Conservation (phyloP, 2,329 filamentous ascomycete genomes). For the Sporothrix pallida region DNA sequence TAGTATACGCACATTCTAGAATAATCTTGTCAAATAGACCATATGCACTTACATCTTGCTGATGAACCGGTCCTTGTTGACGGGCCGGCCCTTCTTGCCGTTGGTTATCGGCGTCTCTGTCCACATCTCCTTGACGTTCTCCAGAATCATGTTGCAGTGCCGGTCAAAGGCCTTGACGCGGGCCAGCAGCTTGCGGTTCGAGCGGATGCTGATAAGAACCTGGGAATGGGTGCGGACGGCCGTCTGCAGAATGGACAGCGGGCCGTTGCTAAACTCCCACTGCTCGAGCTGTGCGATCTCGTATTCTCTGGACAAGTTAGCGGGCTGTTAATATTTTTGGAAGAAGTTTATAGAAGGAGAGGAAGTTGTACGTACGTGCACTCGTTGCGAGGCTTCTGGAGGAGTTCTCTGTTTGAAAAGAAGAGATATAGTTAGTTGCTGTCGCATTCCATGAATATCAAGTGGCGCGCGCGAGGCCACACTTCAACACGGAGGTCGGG, state of each 20-base stretch:
- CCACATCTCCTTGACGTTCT: slow-evolving; percentile 89
- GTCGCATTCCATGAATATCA: background rate
- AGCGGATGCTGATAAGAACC: slow-evolving; percentile 95
- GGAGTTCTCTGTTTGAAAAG: slow-evolving; percentile 35
- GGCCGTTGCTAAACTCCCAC: slow-evolving; percentile 57
- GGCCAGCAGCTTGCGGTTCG: slow-evolving; percentile 96
- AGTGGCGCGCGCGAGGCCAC: background rate
- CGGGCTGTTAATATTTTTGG: background rate
- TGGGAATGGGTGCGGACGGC: slow-evolving; percentile 93
- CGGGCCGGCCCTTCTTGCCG: slow-evolving; percentile 85
- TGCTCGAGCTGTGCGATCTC: slow-evolving; percentile 77
- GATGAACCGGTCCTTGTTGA: slow-evolving; percentile 98
- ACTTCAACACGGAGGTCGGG: background rate
- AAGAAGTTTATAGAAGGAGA: background rate
- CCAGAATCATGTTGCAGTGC: slow-evolving; percentile 84
- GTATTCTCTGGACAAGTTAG: slow-evolving; percentile 69
- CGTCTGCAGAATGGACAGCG: slow-evolving; percentile 90
- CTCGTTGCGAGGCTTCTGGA: slow-evolving; percentile 39
- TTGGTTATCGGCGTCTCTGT: slow-evolving; percentile 87
- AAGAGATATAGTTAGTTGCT: background rate
- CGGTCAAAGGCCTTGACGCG: slow-evolving; percentile 98
- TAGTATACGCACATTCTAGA: background rate
- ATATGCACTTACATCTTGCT: slow-evolving; percentile 74
- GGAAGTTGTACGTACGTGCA: slow-evolving; percentile 35
- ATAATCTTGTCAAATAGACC: background rate